Evolutionary conservation across 441 rosid species (phyloP).

Genomic region (Populus hybrid): DNA sequence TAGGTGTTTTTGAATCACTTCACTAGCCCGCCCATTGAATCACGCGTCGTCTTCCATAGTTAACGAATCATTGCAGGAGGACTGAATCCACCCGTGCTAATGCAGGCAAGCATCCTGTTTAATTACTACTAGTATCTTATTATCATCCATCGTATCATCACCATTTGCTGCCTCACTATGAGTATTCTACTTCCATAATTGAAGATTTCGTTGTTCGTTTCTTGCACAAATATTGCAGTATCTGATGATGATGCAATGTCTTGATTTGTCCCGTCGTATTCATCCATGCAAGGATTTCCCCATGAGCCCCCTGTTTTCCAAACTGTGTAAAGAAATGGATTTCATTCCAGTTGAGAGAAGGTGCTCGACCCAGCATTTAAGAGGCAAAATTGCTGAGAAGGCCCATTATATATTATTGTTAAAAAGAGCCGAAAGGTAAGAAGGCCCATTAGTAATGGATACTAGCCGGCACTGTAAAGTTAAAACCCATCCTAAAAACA

Average conservation of each 20-base stretch:
- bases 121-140: too few species aligned
- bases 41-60: not conserved
- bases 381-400: not conserved
- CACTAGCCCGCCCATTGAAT: not conserved
- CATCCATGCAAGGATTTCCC: not conserved
- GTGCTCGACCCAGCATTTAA: not conserved
- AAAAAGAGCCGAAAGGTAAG: not conserved
- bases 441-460: not conserved
- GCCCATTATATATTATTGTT: not conserved
- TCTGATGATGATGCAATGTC: too few species aligned
- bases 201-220: not conserved
- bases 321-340: not conserved
- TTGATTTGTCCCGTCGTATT: too few species aligned
- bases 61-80: not conserved
- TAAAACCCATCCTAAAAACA: not conserved
- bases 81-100: not conserved
- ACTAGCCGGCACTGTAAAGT: not conserved
- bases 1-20: not conserved
- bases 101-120: not conserved
- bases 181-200: too few species aligned
- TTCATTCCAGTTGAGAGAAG: too few species aligned
- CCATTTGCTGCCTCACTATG: not conserved
- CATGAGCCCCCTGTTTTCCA: not conserved
- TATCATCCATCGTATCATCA: not conserved
- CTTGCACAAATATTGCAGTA: not conserved